Percentiles rank a stretch among this genome's conserved stretches.
Evolutionary conservation across 305 asterid species (phyloP).

Genomic region (Plantago coronopus): DNA sequence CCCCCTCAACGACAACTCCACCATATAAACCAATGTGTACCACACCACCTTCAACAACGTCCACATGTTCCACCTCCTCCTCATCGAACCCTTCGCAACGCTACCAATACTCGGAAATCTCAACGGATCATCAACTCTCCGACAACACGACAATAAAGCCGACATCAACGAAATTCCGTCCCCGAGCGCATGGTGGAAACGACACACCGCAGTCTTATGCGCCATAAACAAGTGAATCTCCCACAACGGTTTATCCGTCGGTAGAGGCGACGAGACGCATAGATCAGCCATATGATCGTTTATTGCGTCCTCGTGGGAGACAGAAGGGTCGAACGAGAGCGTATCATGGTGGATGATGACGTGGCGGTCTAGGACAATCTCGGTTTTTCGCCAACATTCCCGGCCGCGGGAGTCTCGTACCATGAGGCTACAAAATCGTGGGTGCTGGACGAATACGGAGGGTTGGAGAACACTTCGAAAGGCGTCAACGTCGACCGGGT

Average conservation of each 20-base stretch:
- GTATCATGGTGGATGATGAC: conserved; percentile 35
- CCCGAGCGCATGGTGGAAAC: conserved; percentile 87
- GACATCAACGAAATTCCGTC: conserved; percentile 85
- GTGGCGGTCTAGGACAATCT: conserved; percentile 59
- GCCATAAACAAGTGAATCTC: conserved; percentile 64
- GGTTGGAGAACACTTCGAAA: conserved; percentile 32
- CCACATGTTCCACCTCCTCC: conserved; percentile 33
- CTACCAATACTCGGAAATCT: conserved; percentile 38
- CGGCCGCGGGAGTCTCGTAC: conserved; percentile 49
- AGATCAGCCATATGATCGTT: conserved; percentile 62
- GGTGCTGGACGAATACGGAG: conserved; percentile 57
- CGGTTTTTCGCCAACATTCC: conserved; percentile 58
- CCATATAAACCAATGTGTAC: conserved; percentile 39
- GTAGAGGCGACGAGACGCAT: conserved; percentile 50
- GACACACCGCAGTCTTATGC: conserved; percentile 50
- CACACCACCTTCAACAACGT: conserved; percentile 27
- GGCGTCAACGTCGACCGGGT: conserved; percentile 35
- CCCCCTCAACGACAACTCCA: conserved; percentile 44
- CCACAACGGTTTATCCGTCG: conserved; percentile 72
- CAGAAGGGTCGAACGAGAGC: conserved; percentile 26
- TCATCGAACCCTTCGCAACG: conserved; percentile 23
- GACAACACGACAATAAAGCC: conserved; percentile 53
- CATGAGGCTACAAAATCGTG: conserved; percentile 70
- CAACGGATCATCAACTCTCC: conserved; percentile 53
- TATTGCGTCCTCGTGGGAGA: conserved; percentile 51